These are phyloP conservation scores for Syzygium grande DNA, from an alignment of 345 rosid species.

Conservation along the genomic window DNA sequence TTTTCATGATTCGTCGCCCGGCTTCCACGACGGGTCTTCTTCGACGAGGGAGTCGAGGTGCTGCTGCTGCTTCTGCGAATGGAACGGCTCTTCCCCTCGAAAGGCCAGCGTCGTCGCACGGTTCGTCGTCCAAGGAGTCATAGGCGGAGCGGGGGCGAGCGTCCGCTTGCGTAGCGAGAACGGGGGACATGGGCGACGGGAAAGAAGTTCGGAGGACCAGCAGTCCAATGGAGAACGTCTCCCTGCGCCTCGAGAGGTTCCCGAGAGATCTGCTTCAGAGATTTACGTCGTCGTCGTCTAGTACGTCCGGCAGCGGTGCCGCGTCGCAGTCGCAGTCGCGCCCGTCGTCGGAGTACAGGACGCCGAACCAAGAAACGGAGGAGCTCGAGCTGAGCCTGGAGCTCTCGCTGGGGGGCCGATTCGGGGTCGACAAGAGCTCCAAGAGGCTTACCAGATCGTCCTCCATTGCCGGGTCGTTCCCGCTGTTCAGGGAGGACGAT, in stretches of 20 bases:
- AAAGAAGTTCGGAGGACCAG: neutral
- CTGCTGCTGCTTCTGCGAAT: neutral
- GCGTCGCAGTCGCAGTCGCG: neutral
- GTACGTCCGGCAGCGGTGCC: neutral
- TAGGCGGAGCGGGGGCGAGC: neutral
- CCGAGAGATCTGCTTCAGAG: conserved; percentile 58
- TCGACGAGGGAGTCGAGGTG: neutral
- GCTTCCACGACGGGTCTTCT: neutral
- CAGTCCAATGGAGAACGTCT: neutral
- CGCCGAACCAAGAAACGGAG: conserved; percentile 15
- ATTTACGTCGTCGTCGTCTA: conserved; percentile 34
- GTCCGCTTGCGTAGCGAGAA: neutral
- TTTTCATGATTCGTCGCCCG: neutral
- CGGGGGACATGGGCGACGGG: neutral
- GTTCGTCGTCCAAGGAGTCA: neutral
- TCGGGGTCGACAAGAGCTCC: conserved; percentile 71
- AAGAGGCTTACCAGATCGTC: conserved; percentile 61
- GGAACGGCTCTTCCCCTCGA: neutral
- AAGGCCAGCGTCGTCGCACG: neutral
- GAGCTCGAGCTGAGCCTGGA: conserved; percentile 83
- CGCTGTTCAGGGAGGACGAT: conserved; percentile 30
- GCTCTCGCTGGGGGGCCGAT: conserved; percentile 78
- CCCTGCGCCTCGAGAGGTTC: neutral
- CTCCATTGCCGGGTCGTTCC: conserved; percentile 49
- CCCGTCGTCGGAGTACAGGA: neutral